Conservation (phyloP, 768 basidiomycete species). For the Termitomyces heimii region DNA sequence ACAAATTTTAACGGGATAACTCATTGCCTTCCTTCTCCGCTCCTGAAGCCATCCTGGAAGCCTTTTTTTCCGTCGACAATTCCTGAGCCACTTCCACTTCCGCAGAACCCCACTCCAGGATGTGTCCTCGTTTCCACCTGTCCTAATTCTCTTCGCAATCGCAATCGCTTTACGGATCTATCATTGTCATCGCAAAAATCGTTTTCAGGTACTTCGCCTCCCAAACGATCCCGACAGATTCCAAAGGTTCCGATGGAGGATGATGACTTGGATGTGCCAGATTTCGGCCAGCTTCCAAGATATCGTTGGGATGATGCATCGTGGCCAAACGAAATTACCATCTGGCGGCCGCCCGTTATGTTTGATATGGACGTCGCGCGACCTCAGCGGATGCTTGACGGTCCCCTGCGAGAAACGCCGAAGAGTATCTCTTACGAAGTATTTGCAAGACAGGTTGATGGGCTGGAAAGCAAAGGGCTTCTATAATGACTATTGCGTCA, state of each 20-base stretch:
- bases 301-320: neutral
- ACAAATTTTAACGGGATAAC: conserved; percentile 4
- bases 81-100: conserved; percentile 7
- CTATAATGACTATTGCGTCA: neutral
- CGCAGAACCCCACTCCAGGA: conserved; percentile 6
- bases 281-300: conserved; percentile 12
- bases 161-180: neutral
- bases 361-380: conserved; percentile 16
- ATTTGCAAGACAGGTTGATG: conserved; percentile 14
- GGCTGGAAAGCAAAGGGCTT: conserved; percentile 6
- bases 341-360: conserved; percentile 10
- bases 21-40: conserved; percentile 9
- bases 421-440: conserved; percentile 16
- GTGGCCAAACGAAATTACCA: conserved; percentile 7
- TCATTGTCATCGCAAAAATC: conserved; percentile 1
- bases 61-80: conserved; percentile 12
- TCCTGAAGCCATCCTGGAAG: conserved; percentile 13
- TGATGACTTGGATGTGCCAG: conserved; percentile 11
- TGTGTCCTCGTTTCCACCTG: conserved; percentile 9
- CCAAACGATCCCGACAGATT: conserved; percentile 12
- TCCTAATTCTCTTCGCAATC: neutral
- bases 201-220: conserved; percentile 6
- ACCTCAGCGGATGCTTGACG: conserved; percentile 10
- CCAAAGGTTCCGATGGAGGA: conserved; percentile 1
- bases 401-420: conserved; percentile 5